Conservation (phyloP, 257 asterid species). For the Capsicum rhomboideum region DNA sequence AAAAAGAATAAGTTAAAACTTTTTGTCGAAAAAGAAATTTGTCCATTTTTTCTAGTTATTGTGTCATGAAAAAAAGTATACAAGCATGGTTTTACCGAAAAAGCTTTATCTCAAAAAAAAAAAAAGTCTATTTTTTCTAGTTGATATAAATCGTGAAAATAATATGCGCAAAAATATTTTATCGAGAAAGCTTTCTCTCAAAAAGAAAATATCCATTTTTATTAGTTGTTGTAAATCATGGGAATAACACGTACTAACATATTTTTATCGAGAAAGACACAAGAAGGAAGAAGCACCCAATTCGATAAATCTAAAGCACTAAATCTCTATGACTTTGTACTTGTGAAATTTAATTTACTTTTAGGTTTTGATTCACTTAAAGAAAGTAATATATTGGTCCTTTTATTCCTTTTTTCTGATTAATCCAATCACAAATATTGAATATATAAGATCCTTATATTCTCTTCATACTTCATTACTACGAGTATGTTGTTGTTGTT, state of each 20-base stretch:
- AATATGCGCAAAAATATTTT: no score
- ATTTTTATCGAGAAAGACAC: background rate
- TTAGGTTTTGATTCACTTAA: background rate
- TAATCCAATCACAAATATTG: background rate
- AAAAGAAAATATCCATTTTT: background rate
- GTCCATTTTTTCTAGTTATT: background rate
- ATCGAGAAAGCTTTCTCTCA: background rate
- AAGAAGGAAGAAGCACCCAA: background rate
- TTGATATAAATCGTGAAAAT: no score
- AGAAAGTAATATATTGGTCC: background rate
- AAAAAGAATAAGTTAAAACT: background rate
- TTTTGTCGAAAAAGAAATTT: background rate
- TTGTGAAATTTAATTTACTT: background rate
- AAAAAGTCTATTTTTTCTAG: no score
- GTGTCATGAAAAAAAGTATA: no score
- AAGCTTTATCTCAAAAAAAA: no score
- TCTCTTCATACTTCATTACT: no score
- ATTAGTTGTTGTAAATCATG: background rate
- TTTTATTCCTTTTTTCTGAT: background rate
- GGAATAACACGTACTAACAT: background rate
- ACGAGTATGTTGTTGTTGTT: background rate
- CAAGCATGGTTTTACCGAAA: no score
- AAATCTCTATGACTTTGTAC: background rate
- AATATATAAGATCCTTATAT: background rate
- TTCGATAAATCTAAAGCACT: background rate